These are phyloP conservation scores for Cynara cardunculus DNA, from an alignment of 129 eudicot genomes.

Conservation along the genomic window DNA sequence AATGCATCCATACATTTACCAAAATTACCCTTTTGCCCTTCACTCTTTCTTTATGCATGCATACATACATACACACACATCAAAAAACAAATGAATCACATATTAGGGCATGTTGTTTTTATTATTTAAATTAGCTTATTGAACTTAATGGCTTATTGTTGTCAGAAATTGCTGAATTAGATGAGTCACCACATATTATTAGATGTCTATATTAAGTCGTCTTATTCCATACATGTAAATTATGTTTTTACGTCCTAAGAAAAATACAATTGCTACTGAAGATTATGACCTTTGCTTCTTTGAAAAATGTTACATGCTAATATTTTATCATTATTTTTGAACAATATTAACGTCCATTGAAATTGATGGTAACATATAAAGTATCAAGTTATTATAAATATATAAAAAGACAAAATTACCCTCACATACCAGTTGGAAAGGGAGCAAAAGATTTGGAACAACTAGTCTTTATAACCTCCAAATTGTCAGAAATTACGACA, in stretches of 20 bases:
- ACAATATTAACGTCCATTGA: neutral
- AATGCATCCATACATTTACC: neutral
- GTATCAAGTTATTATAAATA: no score
- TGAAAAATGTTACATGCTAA: neutral
- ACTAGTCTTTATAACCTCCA: constrained; percentile 60
- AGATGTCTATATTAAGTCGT: neutral
- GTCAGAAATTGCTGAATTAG: neutral
- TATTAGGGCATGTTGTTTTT: neutral
- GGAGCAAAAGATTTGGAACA: constrained; percentile 94
- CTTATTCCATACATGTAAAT: neutral
- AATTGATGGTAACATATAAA: neutral
- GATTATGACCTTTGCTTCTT: neutral
- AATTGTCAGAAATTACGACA: constrained; percentile 68
- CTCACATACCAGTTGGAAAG: constrained; percentile 65
- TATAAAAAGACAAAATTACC: neutral
- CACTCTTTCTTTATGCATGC: neutral
- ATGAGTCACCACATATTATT: neutral
- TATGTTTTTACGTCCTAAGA: neutral
- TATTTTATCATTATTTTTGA: neutral
- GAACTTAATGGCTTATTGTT: neutral
- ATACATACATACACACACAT: neutral
- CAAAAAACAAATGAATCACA: neutral
- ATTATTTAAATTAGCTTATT: no score
- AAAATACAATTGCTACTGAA: neutral
- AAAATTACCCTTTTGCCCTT: neutral